Evolutionary conservation across 2,329 filamentous ascomycete species (phyloP), one percentile per base, ranked within the genome.

Genomic region (Aspergillus versicolor): DNA sequence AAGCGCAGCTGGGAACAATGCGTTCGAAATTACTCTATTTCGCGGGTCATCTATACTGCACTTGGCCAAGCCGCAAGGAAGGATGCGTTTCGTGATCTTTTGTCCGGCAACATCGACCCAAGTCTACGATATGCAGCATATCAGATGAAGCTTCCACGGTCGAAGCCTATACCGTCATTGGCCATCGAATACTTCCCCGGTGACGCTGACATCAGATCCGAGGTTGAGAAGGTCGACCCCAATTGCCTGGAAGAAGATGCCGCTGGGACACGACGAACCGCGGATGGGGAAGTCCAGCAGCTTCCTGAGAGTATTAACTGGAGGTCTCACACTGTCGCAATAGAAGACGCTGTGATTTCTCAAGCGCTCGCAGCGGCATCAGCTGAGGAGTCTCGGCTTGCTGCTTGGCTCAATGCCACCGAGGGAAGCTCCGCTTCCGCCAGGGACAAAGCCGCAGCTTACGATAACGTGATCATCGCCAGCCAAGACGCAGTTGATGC

Each of bases 111-210:
- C 4, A 88, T 96, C 60, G 94, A 99, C 71, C 92, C 92, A 2
- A 96, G 92, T 61, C 90, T 99, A 67, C 88, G 93, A 61, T 97
- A 95, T 73, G 92, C 92, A 37, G 92, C 94, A 17, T 97, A 97
- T 73, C 92, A 96, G 74, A 83, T 92, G 71, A 89, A 93, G 71
- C 84, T 96, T 32, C 90, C 93, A 0, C 87, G 94, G 43, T 96
- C 92, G 2, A 84, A 92, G 53, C 88, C 92, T 3, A 88, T 96
- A 48, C 83, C 88, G 0, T 84, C 86, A 7, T 89, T 97, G 62
- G 89, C 91, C 2, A 87, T 87, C 65, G 88, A 89, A 63, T 87
- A 88, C 59, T 96, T 97, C 65, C 88, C 90, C 2, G 78, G 79
- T 11, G 82, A 85, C 22, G 68, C 77, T 1, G 74, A 81, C 8